phyloP scores from a whole-genome alignment of 768 basidiomycete species.

The Xerocomus spinulosus region DNA sequence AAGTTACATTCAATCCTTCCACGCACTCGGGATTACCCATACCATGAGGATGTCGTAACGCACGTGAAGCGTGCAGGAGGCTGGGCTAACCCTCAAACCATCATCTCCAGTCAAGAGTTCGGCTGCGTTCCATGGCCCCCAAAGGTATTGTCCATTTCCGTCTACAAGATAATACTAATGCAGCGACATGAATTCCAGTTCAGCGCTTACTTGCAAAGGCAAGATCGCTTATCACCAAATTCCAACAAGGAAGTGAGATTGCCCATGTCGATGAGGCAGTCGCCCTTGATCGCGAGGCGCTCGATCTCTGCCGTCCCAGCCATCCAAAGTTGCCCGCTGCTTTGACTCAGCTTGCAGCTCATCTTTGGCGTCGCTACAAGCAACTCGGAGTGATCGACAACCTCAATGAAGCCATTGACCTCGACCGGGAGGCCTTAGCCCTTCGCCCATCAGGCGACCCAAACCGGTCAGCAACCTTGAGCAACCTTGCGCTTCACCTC shows the following conservation, averaged over 20 bases:
- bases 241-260: background rate
- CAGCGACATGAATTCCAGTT: background rate
- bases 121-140: too few relatives aligned
- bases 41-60: too few relatives aligned
- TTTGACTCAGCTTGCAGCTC: background rate
- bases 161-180: too few relatives aligned
- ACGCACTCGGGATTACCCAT: too few relatives aligned
- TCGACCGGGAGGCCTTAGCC: background rate
- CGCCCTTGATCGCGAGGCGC: background rate
- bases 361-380: background rate
- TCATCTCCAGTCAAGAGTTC: too few relatives aligned
- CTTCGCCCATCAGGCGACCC: background rate
- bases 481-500: background rate
- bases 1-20: too few relatives aligned
- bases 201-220: background rate
- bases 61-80: too few relatives aligned
- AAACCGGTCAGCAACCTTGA: too few relatives aligned
- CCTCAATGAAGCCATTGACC: background rate
- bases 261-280: background rate
- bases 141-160: too few relatives aligned
- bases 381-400: background rate
- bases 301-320: background rate
- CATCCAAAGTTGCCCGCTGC: background rate
- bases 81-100: too few relatives aligned
- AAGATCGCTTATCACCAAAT: background rate